Conservation (phyloP, 2,329 filamentous ascomycete genomes). For the Trichoderma atrobrunneum region DNA sequence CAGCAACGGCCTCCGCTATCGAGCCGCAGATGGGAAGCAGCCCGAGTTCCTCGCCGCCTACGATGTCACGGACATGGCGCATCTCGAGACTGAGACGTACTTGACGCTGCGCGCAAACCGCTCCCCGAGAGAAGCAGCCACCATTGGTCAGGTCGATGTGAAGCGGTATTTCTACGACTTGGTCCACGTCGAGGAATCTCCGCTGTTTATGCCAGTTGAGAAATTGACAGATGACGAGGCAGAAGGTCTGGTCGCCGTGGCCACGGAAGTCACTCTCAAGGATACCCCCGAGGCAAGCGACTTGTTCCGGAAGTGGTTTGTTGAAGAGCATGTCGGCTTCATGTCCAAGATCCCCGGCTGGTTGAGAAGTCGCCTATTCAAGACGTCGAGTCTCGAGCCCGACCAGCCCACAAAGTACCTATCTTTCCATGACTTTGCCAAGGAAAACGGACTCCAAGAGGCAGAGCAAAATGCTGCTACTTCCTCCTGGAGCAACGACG, state of each 20-base stretch:
- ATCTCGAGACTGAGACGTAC: conserved; percentile 69
- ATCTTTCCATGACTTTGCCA: conserved; percentile 69
- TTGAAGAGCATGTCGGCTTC: conserved; percentile 70
- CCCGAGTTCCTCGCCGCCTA: conserved; percentile 79
- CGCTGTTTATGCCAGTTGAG: conserved; percentile 60
- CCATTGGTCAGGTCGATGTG: conserved; percentile 59
- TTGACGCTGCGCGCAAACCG: conserved; percentile 59
- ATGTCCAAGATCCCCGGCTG: conserved; percentile 74
- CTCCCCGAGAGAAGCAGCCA: conserved; percentile 51
- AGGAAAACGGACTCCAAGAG: conserved; percentile 64
- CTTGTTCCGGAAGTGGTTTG: conserved; percentile 65
- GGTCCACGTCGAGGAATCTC: conserved; percentile 52
- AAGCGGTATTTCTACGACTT: conserved; percentile 69
- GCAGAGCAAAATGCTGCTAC: conserved; percentile 60
- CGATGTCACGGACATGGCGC: conserved; percentile 73
- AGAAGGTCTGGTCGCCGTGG: conserved; percentile 59
- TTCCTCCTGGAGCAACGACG: conserved; percentile 53
- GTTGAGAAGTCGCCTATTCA: conserved; percentile 69
- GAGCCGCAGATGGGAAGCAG: conserved; percentile 57
- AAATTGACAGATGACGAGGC: conserved; percentile 56
- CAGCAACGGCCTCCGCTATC: conserved; percentile 75
- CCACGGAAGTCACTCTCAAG: conserved; percentile 57
- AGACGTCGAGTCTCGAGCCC: conserved; percentile 62
- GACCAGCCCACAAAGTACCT: conserved; percentile 53
- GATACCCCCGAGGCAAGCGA: conserved; percentile 48